A percentile compares a stretch with the other conserved stretches of the same genome.
These are phyloP conservation scores for Mrakia frigida DNA, from an alignment of 768 basidiomycete species.

Conservation along the genomic window DNA sequence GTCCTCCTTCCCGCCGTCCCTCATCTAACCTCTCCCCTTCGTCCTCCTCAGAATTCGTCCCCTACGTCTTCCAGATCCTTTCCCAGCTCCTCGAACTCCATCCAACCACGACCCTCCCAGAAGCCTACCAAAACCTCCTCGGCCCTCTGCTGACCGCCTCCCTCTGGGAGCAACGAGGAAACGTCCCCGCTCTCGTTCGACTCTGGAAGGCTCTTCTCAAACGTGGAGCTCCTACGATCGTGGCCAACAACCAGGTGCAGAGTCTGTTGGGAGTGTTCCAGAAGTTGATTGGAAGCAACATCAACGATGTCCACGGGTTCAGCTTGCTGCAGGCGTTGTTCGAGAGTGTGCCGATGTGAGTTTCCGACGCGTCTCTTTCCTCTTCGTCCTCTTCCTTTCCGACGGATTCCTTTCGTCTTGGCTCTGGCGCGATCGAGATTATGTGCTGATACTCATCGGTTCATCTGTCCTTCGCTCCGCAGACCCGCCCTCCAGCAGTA, in stretches of 20 bases:
- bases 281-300: conserved; percentile 75
- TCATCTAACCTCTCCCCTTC: background rate
- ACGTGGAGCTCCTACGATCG: conserved; percentile 64
- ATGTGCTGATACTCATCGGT: background rate
- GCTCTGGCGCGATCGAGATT: background rate
- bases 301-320: conserved; percentile 86
- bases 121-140: conserved; percentile 70
- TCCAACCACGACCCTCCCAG: conserved; percentile 54
- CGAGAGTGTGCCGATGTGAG: conserved; percentile 63
- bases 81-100: conserved; percentile 92
- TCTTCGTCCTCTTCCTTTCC: background rate
- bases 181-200: conserved; percentile 85
- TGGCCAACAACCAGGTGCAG: conserved; percentile 63
- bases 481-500: conserved; percentile 66
- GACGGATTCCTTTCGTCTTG: background rate
- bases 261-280: conserved; percentile 87
- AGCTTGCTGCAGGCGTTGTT: conserved; percentile 78
- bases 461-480: background rate
- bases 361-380: background rate
- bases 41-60: conserved; percentile 71
- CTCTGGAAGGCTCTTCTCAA: conserved; percentile 76
- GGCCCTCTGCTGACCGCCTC: conserved; percentile 76
- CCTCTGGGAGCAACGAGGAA: conserved; percentile 90
- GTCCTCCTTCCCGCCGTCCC: background rate
- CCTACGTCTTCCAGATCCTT: conserved; percentile 93